Conservation (phyloP, 2,329 filamentous ascomycete species). For the Pseudocercospora crystallina region DNA sequence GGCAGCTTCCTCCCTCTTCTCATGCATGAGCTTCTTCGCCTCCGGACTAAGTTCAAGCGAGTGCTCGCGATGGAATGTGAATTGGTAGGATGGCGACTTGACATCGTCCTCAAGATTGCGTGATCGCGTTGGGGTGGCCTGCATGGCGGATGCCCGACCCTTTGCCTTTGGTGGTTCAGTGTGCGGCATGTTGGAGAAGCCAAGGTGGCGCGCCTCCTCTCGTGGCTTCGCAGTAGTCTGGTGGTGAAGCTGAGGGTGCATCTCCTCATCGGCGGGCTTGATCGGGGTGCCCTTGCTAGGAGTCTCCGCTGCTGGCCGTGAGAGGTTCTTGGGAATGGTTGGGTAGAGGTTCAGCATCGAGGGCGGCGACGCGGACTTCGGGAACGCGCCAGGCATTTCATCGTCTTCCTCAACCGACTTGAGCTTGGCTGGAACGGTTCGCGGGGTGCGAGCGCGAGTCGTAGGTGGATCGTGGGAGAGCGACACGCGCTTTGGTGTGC, state of each 20-base stretch:
- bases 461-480: slow-evolving; percentile 34
- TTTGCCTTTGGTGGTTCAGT: slow-evolving; percentile 48
- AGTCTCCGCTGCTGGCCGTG: slow-evolving; percentile 39
- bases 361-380: slow-evolving; percentile 29
- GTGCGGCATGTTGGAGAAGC: slow-evolving; percentile 73
- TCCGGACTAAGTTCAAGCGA: slow-evolving; percentile 61
- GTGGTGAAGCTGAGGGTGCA: slow-evolving; percentile 86
- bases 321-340: slow-evolving; percentile 23
- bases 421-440: slow-evolving; percentile 41
- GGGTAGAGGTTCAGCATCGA: slow-evolving; percentile 13
- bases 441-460: slow-evolving; percentile 27
- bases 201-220: slow-evolving; percentile 77
- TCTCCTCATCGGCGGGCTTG: slow-evolving; percentile 74
- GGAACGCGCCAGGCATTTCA: slow-evolving; percentile 41
- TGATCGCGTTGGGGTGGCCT: slow-evolving; percentile 61
- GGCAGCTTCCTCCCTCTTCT: slow-evolving; percentile 69
- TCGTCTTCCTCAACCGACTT: slow-evolving; percentile 46
- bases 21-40: slow-evolving; percentile 60
- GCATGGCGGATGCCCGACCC: slow-evolving; percentile 45
- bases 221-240: slow-evolving; percentile 70
- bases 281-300: slow-evolving; percentile 65
- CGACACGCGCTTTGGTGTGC: slow-evolving; percentile 36
- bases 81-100: slow-evolving; percentile 64
- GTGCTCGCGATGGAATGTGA: slow-evolving; percentile 58
- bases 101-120: slow-evolving; percentile 35